Base-by-base conservation (phyloP, 1,284 basidiomycete species). In the Cryptococcus hybrid region DNA sequence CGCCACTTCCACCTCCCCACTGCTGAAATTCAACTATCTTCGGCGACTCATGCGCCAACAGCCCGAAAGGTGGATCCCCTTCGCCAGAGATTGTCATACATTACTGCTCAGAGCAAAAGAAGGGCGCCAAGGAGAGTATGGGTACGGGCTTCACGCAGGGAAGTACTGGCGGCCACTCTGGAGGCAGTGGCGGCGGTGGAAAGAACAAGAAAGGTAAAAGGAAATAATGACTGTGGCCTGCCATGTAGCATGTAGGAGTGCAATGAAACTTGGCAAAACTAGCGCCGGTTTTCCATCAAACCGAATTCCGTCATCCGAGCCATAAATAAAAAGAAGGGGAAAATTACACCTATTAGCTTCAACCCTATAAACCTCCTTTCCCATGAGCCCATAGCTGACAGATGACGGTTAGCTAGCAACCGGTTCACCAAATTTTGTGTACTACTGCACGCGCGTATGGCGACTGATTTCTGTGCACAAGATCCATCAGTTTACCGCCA, bases 21-120 rank as follows among this genome's bases (percentile, higher is more conserved):
- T 50, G 34, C 13, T 8, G 38, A 3, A 7, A 39, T 35, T 18
- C 52, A 47, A 30, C 30, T 30, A 30, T 30, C 4, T 30, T 30
- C 30, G 30, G 30, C 4, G 30, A 49, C 37, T 15, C 37, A 30
- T 34, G n/a, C 18, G 5, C 56, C 46, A 12, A n/a, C 39, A 78
- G 76, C 74, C 76, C n/a, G 77, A 78, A 46, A 62, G 77, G 40
- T 78, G 77, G 77, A 58, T 75, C 38, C 77, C 76, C 60, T 77
- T 46, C 63, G 65, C 42, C 75, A 76, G 60, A 59, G 77, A 47
- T 59, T 67, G 9, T 70, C 70, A 1, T 75, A 68, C 49, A 60
- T 68, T 44, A 48, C 64, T 15, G 60, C 67, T 3, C 57, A 58
- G 51, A 64, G 55, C 42, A 71, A 68, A 71, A 69, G 69, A 70